Percentiles rank a stretch among this genome's conserved stretches.
phyloP scores from a whole-genome alignment of 345 rosid genomes.

The Linum tenue region DNA sequence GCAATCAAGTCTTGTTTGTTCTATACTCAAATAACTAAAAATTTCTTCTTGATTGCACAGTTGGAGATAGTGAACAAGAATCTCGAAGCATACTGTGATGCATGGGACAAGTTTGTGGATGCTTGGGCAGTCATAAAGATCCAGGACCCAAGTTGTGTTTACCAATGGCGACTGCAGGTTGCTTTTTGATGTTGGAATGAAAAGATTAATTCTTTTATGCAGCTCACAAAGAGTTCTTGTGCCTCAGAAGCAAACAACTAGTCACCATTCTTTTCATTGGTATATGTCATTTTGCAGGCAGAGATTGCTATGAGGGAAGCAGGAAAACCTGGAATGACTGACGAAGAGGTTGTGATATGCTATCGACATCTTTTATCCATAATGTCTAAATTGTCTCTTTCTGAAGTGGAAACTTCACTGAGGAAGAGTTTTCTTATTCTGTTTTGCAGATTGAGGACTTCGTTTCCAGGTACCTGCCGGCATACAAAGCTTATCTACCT shows the following conservation, averaged over 20 bases:
- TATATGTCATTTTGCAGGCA: conserved; percentile 41
- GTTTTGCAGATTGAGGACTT: conserved; percentile 68
- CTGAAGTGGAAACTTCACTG: neutral
- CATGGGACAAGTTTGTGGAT: conserved; percentile 80
- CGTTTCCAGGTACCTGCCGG: conserved; percentile 85
- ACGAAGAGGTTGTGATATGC: conserved; percentile 57
- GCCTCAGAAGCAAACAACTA: too few relatives aligned
- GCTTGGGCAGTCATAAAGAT: conserved; percentile 87
- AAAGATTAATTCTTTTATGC: neutral
- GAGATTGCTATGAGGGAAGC: conserved; percentile 89
- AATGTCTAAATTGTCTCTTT: neutral
- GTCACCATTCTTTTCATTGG: too few relatives aligned
- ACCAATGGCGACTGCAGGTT: conserved; percentile 95
- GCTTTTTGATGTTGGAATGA: neutral
- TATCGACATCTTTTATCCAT: neutral
- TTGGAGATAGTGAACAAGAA: conserved; percentile 68
- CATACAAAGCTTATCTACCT: conserved; percentile 83
- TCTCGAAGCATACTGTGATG: conserved; percentile 74
- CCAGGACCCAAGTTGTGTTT: conserved; percentile 81
- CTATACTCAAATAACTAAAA: neutral
- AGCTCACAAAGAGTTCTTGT: neutral
- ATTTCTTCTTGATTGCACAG: conserved; percentile 27
- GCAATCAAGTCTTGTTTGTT: neutral
- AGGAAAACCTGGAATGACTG: conserved; percentile 81
- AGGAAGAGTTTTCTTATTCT: neutral